These are phyloP conservation scores for Erysimum cheiranthoides DNA, from an alignment of 345 rosid genomes.

Conservation along the genomic window DNA sequence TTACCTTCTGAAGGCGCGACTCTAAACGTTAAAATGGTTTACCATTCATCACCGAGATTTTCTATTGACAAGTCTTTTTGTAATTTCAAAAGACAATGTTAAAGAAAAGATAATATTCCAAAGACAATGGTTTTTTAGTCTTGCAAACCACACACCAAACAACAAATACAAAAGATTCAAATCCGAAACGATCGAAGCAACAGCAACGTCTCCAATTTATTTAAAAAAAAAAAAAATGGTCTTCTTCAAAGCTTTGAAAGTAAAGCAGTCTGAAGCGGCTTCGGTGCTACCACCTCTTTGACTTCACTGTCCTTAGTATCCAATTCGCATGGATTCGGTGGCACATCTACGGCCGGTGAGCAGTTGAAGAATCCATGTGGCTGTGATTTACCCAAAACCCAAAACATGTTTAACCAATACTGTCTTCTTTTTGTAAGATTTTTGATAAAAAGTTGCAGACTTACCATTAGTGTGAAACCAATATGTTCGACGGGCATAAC, in stretches of 20 bases:
- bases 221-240: background rate
- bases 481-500: conserved; percentile 89
- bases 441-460: background rate
- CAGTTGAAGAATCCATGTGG: conserved; percentile 97
- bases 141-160: conserved; percentile 34
- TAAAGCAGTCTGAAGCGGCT: conserved; percentile 57
- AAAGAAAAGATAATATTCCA: background rate
- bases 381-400: conserved; percentile 49
- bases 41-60: background rate
- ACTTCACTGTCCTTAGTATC: conserved; percentile 67
- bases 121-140: background rate
- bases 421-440: background rate
- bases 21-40: background rate
- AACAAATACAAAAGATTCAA: conserved; percentile 1
- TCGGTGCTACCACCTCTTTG: conserved; percentile 56
- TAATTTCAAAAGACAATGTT: background rate
- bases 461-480: conserved; percentile 89
- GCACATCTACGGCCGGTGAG: conserved; percentile 95
- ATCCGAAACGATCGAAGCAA: background rate
- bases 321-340: conserved; percentile 76
- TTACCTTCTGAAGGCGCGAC: too few species aligned
- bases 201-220: conserved; percentile 22
- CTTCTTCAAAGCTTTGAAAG: conserved; percentile 73
- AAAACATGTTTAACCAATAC: background rate
- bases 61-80: background rate